Base-by-base conservation (phyloP, 1,284 basidiomycete species). In the Moesziomyces aphidis region DNA sequence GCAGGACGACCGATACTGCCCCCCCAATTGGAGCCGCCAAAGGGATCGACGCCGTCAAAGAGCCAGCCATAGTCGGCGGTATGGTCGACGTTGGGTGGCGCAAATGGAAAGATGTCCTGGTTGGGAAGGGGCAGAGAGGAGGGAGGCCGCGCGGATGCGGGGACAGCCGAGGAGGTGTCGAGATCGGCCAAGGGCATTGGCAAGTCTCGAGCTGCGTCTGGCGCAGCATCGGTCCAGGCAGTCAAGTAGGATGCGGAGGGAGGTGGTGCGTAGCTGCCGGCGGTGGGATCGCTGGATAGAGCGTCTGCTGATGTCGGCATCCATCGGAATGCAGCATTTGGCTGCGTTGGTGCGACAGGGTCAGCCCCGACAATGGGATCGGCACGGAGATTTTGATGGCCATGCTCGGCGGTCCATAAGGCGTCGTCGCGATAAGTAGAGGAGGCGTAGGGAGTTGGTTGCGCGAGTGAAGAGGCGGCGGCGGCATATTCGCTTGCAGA, bases 51-150 rank as follows among this genome's bases (percentile, higher is more conserved):
- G 21, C 73, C 76, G 26, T 78, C 76, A 59, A 78, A 78, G 52
- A 78, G 64, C 76, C 76, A 78, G 50, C 65, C 74, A 36, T 76
- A 78, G 47, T 78, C 73, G 43, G 76, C 76, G 5, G 74, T 66
- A 39, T 76, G 70, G 39, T 78, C 76, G 22, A 64, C 47, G 49
- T 46, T 50, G 11, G 76, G 64, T 24, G 66, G 69, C 11, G 76
- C 73, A 36, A 78, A 78, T 0, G 76, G 72, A 43, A 77, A 77
- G 43, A 73, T 73, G 58, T 73, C 71, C 31, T 73, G 71, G 23
- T 64, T 69, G 7, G 71, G 65, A 17, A 53, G 45, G 7, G 65
- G 71, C 13, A 68, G 36, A 13, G 61, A 23, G 11, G 64, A 65
- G 5, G 65, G 48, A 8, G 53, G 52, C 34, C 57, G 39, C 4